Evolutionary conservation across 2,329 filamentous ascomycete species (phyloP).

Genomic region (Claviceps paspali): DNA sequence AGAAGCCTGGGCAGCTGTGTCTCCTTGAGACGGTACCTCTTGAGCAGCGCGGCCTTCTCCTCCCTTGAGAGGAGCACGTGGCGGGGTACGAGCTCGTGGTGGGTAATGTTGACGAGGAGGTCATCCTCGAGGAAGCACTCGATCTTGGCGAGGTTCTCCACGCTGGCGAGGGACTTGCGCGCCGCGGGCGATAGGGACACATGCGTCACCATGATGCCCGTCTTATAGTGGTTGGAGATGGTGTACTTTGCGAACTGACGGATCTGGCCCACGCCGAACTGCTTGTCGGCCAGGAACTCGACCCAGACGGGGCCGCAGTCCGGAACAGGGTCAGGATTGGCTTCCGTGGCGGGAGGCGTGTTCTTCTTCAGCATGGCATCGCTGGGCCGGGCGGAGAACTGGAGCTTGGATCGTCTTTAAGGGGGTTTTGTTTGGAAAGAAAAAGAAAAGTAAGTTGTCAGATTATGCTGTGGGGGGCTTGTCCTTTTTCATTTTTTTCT

Average conservation of each 20-base stretch:
- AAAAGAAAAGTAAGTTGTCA: not conserved
- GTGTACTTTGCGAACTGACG: conserved; percentile 78
- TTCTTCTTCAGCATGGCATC: conserved; percentile 74
- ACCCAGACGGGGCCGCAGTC: conserved; percentile 84
- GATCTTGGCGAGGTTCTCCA: conserved; percentile 62
- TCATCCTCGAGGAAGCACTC: conserved; percentile 96
- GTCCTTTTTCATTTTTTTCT: not conserved
- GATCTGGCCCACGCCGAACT: conserved; percentile 82
- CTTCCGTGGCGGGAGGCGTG: conserved; percentile 53
- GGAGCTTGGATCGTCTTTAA: conserved; percentile 62
- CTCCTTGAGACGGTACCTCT: conserved; percentile 91
- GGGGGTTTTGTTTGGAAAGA: not conserved
- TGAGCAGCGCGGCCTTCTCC: conserved; percentile 74
- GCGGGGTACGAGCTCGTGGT: conserved; percentile 89
- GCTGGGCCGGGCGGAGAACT: conserved; percentile 76
- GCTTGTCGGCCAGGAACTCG: conserved; percentile 71
- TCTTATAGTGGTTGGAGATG: conserved; percentile 65
- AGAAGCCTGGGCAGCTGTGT: conserved; percentile 90
- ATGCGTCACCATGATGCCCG: conserved; percentile 78
- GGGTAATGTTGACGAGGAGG: conserved; percentile 92
- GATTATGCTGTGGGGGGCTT: not conserved
- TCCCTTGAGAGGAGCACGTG: conserved; percentile 81
- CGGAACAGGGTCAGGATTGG: conserved; percentile 53
- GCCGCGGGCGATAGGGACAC: conserved; percentile 73
- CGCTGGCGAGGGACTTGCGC: conserved; percentile 68